Conservation (phyloP, 805 yeast species). For the Monosporozyma yasuniensis region DNA sequence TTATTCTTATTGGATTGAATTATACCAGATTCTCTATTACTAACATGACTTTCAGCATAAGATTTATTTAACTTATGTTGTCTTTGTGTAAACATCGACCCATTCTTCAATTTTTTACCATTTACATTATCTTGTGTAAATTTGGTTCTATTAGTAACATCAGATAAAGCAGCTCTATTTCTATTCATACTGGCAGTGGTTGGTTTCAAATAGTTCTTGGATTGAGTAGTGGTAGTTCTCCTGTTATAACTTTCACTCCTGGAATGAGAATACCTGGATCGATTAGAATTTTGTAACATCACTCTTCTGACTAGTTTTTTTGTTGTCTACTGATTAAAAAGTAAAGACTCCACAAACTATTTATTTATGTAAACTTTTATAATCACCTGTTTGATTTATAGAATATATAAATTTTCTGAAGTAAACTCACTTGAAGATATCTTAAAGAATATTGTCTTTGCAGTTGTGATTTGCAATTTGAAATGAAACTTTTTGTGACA, state of each 20-base stretch:
- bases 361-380: no score
- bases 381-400: no score
- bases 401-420: no score
- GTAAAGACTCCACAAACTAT: neutral
- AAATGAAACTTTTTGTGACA: neutral
- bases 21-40: no score
- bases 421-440: no score
- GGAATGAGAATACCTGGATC: neutral
- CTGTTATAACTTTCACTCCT: neutral
- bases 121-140: neutral
- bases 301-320: neutral
- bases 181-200: conserved; percentile 4
- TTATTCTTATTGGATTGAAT: neutral
- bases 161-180: conserved; percentile 13
- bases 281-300: neutral
- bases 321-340: no score
- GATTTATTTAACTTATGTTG: neutral
- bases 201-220: conserved; percentile 5
- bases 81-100: neutral
- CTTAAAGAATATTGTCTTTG: neutral
- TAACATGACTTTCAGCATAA: neutral
- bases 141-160: conserved; percentile 12
- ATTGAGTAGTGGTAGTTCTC: neutral
- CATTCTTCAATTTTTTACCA: neutral
- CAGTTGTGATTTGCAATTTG: neutral